phyloP scores from a whole-genome alignment of 2,329 filamentous ascomycete genomes.

The Pyricularia sp. region DNA sequence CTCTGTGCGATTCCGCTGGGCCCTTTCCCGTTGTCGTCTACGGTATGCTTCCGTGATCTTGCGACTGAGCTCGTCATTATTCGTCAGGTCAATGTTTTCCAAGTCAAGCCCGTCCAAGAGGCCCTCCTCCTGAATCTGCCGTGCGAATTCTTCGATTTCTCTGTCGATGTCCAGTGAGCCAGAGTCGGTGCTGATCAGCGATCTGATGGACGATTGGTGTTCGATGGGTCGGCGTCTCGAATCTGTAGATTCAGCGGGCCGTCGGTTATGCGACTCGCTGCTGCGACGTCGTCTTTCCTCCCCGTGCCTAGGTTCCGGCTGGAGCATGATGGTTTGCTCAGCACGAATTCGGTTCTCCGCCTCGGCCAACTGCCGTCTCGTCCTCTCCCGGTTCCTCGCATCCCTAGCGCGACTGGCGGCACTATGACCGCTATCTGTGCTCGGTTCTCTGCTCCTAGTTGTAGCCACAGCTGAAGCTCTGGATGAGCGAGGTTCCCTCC shows the following conservation, averaged over 20 bases:
- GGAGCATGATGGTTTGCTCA: conserved; percentile 26
- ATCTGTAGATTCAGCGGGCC: conserved; percentile 24
- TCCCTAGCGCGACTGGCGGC: conserved; percentile 17
- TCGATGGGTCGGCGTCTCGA: conserved; percentile 55
- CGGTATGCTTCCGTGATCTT: conserved; percentile 84
- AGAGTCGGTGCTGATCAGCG: conserved; percentile 71
- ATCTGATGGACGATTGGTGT: conserved; percentile 82
- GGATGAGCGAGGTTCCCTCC: conserved; percentile 9
- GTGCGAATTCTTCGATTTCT: conserved; percentile 82
- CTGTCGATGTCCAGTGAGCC: conserved; percentile 73
- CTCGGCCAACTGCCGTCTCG: conserved; percentile 19
- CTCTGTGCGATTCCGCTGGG: conserved; percentile 33
- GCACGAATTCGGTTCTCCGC: conserved; percentile 19
- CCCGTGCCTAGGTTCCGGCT: conserved; percentile 22
- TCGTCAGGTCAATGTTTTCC: conserved; percentile 72
- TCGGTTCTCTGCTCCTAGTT: conserved; percentile 7
- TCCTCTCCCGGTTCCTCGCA: conserved; percentile 12
- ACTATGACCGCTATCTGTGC: conserved; percentile 8
- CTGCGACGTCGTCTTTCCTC: conserved; percentile 26
- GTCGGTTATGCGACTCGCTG: conserved; percentile 34
- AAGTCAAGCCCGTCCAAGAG: conserved; percentile 81
- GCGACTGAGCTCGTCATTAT: conserved; percentile 85
- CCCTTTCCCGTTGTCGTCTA: conserved; percentile 58
- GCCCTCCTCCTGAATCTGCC: conserved; percentile 62
- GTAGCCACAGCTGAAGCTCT: not conserved